Conservation (phyloP, 192 early-diverging fungal species). For the Backusella tuberculispora region DNA sequence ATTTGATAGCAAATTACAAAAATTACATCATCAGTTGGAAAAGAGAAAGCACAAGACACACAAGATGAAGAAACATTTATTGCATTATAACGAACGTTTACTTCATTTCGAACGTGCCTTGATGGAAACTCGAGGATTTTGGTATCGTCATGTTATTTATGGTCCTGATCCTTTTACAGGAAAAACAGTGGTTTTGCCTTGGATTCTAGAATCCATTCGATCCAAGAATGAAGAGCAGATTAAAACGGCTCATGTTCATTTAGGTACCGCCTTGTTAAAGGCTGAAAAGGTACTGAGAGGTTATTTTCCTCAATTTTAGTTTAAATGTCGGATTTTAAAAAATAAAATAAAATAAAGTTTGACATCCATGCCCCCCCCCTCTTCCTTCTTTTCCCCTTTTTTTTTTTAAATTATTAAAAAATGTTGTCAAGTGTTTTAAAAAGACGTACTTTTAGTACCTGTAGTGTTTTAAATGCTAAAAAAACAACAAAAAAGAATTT, state of each 20-base stretch:
- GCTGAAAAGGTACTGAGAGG: constrained; percentile 6
- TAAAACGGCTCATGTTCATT: background rate
- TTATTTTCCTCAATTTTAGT: background rate
- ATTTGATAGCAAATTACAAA: background rate
- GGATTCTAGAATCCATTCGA: background rate
- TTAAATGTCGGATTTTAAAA: background rate
- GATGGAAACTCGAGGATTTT: constrained; percentile 55
- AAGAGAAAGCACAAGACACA: background rate
- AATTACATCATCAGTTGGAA: background rate
- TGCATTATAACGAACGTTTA: constrained; percentile 48
- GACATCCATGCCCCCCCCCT: background rate
- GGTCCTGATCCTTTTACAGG: constrained; percentile 50
- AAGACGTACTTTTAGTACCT: constrained; percentile 3
- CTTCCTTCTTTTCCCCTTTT: background rate
- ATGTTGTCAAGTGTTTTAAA: constrained; percentile 9
- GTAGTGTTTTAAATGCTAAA: background rate
- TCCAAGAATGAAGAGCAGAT: background rate
- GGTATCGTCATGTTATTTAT: constrained; percentile 60
- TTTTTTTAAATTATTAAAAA: background rate
- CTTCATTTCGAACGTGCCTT: constrained; percentile 56
- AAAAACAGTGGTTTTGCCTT: constrained; percentile 27
- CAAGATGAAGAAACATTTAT: constrained; percentile 13
- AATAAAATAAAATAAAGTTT: constrained; percentile 14
- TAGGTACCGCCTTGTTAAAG: background rate
- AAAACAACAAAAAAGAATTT: constrained; percentile 6